Percentiles rank a stretch among this genome's conserved stretches.
phyloP scores from a whole-genome alignment of 306 rosid genomes.

The Cucurbita pepo region DNA sequence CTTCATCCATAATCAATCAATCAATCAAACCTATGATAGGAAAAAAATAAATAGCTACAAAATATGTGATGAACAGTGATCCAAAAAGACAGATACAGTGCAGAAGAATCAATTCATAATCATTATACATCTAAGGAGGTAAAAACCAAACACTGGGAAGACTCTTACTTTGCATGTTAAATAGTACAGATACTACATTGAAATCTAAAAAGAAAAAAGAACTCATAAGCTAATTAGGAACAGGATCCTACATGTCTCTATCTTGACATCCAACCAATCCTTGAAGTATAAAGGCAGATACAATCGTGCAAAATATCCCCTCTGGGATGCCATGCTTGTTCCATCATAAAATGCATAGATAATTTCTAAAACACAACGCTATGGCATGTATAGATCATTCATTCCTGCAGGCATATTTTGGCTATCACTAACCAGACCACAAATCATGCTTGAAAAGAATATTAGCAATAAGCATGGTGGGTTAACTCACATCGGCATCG shows the following conservation, averaged over 20 bases:
- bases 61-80: not conserved
- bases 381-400: not conserved
- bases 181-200: slow-evolving; percentile 1
- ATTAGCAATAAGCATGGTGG: not conserved
- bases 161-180: not conserved
- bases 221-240: not conserved
- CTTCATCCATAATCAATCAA: not conserved
- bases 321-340: not conserved
- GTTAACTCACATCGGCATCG: slow-evolving; percentile 41
- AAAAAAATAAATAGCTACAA: not conserved
- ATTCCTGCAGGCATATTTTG: slow-evolving; percentile 1
- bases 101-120: not conserved
- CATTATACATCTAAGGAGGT: not conserved
- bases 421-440: not conserved
- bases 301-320: slow-evolving; percentile 1
- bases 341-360: not conserved
- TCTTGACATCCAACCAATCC: slow-evolving; percentile 1
- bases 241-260: slow-evolving; percentile 1
- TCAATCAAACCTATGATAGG: not conserved
- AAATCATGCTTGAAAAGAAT: not conserved
- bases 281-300: not conserved
- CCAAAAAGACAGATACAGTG: not conserved
- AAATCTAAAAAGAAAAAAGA: not conserved
- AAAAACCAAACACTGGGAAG: not conserved
- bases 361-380: not conserved